A percentile compares a stretch with the other conserved stretches of the same genome.
These are phyloP conservation scores for Emericellopsis atlantica DNA, from an alignment of 2,329 filamentous ascomycete species.

Conservation along the genomic window DNA sequence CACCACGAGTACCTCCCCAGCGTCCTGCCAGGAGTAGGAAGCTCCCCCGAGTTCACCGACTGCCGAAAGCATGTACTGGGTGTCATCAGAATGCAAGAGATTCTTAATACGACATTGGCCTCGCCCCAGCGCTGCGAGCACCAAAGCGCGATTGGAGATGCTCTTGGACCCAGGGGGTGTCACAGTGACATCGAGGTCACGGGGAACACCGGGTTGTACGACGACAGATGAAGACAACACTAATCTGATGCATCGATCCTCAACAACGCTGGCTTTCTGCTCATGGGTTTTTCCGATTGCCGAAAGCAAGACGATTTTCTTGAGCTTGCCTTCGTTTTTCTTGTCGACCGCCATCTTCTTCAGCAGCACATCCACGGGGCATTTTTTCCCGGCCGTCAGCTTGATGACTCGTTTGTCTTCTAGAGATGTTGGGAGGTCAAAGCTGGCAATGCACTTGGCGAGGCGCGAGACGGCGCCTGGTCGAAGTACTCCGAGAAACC, in stretches of 20 bases:
- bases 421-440: conserved; percentile 75
- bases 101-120: conserved; percentile 85
- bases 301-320: conserved; percentile 89
- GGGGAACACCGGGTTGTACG: conserved; percentile 60
- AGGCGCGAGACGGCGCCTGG: conserved; percentile 82
- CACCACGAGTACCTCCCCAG: conserved; percentile 82
- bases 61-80: conserved; percentile 94
- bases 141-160: conserved; percentile 87
- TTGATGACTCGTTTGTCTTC: conserved; percentile 73
- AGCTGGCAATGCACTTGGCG: conserved; percentile 88
- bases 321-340: conserved; percentile 91
- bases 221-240: conserved; percentile 69
- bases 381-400: conserved; percentile 75
- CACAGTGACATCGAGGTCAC: conserved; percentile 56
- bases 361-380: conserved; percentile 73
- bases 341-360: conserved; percentile 97
- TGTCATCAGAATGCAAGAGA: conserved; percentile 90
- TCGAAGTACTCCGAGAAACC: conserved; percentile 74
- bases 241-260: conserved; percentile 71
- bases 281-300: conserved; percentile 84
- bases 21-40: conserved; percentile 85
- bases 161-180: conserved; percentile 93
- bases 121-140: conserved; percentile 81
- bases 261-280: conserved; percentile 77
- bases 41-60: conserved; percentile 74